A percentile compares a stretch with the other conserved stretches of the same genome.
Conservation (phyloP, 352 stramenopile species). For the Phytopythium vexans region DNA sequence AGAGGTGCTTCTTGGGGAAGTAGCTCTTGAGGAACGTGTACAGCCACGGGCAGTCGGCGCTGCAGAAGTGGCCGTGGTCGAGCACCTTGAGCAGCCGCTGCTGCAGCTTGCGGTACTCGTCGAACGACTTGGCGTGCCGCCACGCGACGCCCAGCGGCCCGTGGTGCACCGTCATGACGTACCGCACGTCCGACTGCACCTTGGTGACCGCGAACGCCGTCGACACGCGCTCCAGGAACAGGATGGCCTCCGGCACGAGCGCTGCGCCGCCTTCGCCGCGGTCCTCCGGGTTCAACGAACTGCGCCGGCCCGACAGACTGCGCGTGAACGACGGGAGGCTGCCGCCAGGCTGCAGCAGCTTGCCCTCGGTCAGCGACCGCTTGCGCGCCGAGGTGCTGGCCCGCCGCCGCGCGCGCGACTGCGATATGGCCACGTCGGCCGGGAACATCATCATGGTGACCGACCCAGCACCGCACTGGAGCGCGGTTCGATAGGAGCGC, state of each 20-base stretch:
- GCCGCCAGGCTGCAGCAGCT: neutral
- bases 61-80: conserved; percentile 72
- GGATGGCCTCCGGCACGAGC: conserved; percentile 31
- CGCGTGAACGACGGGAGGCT: neutral
- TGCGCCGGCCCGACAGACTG: conserved; percentile 22
- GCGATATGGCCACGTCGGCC: conserved; percentile 21
- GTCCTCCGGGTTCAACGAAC: conserved; percentile 11
- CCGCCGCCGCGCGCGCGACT: conserved; percentile 16
- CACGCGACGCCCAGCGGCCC: conserved; percentile 30
- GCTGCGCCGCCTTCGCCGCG: conserved; percentile 24
- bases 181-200: conserved; percentile 51
- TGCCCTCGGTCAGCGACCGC: conserved; percentile 18
- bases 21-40: conserved; percentile 76
- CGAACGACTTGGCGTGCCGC: conserved; percentile 52
- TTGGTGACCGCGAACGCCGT: conserved; percentile 45
- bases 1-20: conserved; percentile 68
- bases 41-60: conserved; percentile 65
- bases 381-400: conserved; percentile 22
- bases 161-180: conserved; percentile 54
- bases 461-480: too few species aligned
- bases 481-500: too few species aligned
- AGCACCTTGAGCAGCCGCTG: conserved; percentile 59
- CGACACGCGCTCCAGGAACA: conserved; percentile 50
- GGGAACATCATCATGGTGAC: conserved; percentile 29
- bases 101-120: conserved; percentile 74